Base-by-base conservation (phyloP, 2,329 filamentous ascomycete species). In the Cercospora beticola region DNA sequence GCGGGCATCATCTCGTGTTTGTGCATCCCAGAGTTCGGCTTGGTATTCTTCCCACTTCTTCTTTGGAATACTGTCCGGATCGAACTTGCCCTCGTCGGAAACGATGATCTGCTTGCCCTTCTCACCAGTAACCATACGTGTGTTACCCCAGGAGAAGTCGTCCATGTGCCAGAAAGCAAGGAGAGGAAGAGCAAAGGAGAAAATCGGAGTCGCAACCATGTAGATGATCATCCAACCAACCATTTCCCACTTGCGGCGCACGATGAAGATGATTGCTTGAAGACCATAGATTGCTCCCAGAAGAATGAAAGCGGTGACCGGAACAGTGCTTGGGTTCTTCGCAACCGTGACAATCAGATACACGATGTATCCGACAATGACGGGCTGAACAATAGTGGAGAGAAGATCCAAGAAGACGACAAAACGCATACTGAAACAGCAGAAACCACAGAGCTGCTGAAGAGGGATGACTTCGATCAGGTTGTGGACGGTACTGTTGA, bases 1-100 rank as follows among this genome's bases (percentile, higher is more conserved):
- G 69, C 87, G 90, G 26, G 89, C 84, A 78, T 99, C 95, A 76
- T 89, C 87, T 60, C 85, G 86, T 69, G 92, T 96, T 82, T 97
- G 92, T 0, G 92, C 91, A 78, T 99, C 95, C 95, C 94, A 99
- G 56, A 99, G 89, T 85, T 98, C 95, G 71, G 91, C 91, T 81
- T 99, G 95, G 80, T 98, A 99, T 77, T 99, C 95, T 80, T 99
- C 95, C 95, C 95, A 99, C 86, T 92, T 95, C 89, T 98, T 99
- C 83, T 92, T 92, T 21, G 95, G 95, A 74, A 99, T 98, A 43
- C 90, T 92, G 58, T 87, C 85, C 14, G 95, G 94, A 78, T 99
- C 95, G 78, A 98, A 99, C 81, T 97, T 97, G 84, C 95, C 95
- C 83, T 99, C 95, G 79, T 99, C 95, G 1, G 93, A 92, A 73